These are phyloP conservation scores for Ilyonectria mors-panacis DNA, from an alignment of 2,329 filamentous ascomycete species.

Conservation along the genomic window DNA sequence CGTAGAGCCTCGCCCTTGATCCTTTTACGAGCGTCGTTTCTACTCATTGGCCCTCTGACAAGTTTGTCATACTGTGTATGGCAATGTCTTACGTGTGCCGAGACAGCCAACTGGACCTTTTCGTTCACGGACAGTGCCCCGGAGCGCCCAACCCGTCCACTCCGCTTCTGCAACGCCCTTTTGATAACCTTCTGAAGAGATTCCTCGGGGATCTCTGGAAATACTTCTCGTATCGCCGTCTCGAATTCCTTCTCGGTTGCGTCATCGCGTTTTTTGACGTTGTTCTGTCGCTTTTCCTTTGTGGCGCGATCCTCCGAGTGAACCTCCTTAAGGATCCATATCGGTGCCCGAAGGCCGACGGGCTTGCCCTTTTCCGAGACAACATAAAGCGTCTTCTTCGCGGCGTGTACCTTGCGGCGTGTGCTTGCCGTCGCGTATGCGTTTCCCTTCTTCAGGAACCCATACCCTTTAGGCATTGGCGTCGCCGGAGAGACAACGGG, in stretches of 20 bases:
- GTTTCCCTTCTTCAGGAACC: constrained; percentile 24
- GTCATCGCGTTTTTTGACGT: constrained; percentile 17
- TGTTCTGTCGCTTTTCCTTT: constrained; percentile 2
- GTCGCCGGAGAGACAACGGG: not conserved
- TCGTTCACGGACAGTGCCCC: constrained; percentile 8
- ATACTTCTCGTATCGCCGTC: not conserved
- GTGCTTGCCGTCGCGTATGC: constrained; percentile 17
- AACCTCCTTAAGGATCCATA: constrained; percentile 24
- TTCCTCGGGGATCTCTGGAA: constrained; percentile 22
- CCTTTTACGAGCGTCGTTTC: not conserved
- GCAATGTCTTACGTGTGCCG: constrained; percentile 23
- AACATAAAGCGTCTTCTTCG: constrained; percentile 16
- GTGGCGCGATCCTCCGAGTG: constrained; percentile 14
- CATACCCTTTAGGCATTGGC: constrained; percentile 27
- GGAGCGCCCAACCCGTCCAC: constrained; percentile 24
- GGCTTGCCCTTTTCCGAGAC: constrained; percentile 2
- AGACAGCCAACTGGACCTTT: constrained; percentile 15
- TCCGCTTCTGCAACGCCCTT: constrained; percentile 22
- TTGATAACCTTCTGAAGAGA: constrained; percentile 9
- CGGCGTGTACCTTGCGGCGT: constrained; percentile 22
- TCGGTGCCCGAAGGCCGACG: constrained; percentile 18
- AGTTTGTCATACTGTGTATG: constrained; percentile 19
- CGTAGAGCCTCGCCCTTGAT: constrained; percentile 5
- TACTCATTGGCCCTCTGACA: constrained; percentile 12
- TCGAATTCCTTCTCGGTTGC: constrained; percentile 23